Conservation (phyloP, 495 filamentous ascomycete species). For the Tuber brumale region DNA sequence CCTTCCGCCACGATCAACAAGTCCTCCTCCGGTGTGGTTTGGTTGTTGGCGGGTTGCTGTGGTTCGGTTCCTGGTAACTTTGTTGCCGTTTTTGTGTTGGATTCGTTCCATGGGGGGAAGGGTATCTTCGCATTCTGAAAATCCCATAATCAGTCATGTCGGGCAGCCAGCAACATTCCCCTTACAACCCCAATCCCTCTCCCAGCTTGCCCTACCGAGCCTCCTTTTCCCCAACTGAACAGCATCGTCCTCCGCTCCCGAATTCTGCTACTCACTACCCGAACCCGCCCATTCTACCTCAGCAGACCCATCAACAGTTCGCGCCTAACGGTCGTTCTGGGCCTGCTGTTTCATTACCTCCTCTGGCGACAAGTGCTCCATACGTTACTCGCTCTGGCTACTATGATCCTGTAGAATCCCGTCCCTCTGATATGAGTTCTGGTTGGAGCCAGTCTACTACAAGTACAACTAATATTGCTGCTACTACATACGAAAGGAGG, state of each 20-base stretch:
- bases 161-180: constrained; percentile 41
- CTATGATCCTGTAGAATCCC: constrained; percentile 40
- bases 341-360: constrained; percentile 27
- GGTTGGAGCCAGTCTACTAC: constrained; percentile 26
- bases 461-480: constrained; percentile 12
- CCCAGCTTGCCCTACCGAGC: constrained; percentile 40
- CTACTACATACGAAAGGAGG: constrained; percentile 29
- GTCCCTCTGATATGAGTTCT: constrained; percentile 39
- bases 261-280: constrained; percentile 27
- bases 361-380: constrained; percentile 20
- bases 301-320: constrained; percentile 22
- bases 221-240: constrained; percentile 42
- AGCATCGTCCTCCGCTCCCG: constrained; percentile 35
- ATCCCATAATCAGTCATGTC: constrained; percentile 37
- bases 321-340: constrained; percentile 34
- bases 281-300: constrained; percentile 31
- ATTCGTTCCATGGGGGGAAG: constrained; percentile 27
- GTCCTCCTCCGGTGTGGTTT: constrained; percentile 6
- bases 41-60: constrained; percentile 16
- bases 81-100: constrained; percentile 32
- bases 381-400: constrained; percentile 37
- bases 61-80: constrained; percentile 17
- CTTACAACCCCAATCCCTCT: constrained; percentile 40
- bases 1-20: constrained; percentile 19
- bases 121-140: constrained; percentile 36